Conservation (phyloP, 805 yeast species). For the Candida coquimbonensis region DNA sequence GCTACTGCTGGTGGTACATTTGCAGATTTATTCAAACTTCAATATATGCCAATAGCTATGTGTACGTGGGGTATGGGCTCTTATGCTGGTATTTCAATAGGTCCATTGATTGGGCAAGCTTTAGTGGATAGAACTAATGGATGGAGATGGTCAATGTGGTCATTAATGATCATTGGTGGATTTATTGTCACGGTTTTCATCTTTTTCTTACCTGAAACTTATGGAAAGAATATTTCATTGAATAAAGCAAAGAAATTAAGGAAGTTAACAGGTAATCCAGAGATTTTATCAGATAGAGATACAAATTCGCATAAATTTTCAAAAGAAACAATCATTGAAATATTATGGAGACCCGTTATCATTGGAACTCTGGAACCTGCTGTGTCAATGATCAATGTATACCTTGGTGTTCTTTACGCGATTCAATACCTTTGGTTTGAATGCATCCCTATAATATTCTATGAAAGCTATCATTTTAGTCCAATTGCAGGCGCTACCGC, state of each 20-base stretch:
- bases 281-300: conserved; percentile 33
- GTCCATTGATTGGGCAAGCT: conserved; percentile 51
- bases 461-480: conserved; percentile 38
- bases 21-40: conserved; percentile 39
- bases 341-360: conserved; percentile 42
- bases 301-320: conserved; percentile 15
- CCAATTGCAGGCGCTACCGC: conserved; percentile 40
- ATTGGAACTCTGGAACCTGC: conserved; percentile 49
- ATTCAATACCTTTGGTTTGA: conserved; percentile 51
- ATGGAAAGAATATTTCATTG: conserved; percentile 34
- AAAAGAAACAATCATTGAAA: conserved; percentile 23
- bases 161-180: conserved; percentile 36
- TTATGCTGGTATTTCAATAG: conserved; percentile 47
- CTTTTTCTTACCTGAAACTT: conserved; percentile 44
- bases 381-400: conserved; percentile 44
- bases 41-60: conserved; percentile 39
- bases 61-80: conserved; percentile 49
- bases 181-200: conserved; percentile 29
- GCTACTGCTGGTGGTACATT: conserved; percentile 55
- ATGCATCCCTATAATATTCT: conserved; percentile 52
- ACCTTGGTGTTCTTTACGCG: conserved; percentile 47
- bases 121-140: conserved; percentile 34
- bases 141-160: conserved; percentile 55
- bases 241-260: conserved; percentile 44
- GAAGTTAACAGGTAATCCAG: conserved; percentile 40